A percentile compares a stretch with the other conserved stretches of the same genome.
These are phyloP conservation scores for Lolium rigidum DNA, from an alignment of 176 grass and related monocot genomes.

Conservation along the genomic window DNA sequence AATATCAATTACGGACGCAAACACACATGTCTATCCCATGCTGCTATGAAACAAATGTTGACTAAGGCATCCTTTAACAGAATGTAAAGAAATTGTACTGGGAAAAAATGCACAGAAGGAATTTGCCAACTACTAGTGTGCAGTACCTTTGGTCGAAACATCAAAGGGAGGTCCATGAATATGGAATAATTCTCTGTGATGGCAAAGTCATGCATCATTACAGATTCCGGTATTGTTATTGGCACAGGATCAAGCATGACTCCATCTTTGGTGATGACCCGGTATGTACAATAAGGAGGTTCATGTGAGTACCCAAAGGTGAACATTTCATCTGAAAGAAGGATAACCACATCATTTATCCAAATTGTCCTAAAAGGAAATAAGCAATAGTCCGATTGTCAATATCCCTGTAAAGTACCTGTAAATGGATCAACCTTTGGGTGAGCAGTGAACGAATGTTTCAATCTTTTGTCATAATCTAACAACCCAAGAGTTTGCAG, in stretches of 20 bases:
- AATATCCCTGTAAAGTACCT: constrained; percentile 47
- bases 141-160: constrained; percentile 82
- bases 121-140: neutral
- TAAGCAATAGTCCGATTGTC: neutral
- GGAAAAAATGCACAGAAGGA: neutral
- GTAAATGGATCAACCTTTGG: constrained; percentile 98
- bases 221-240: constrained; percentile 92
- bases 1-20: neutral
- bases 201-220: constrained; percentile 99
- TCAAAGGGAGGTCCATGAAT: constrained; percentile 97
- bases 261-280: constrained; percentile 90
- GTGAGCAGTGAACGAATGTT: constrained; percentile 96
- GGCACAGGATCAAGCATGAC: constrained; percentile 95
- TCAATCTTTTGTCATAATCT: constrained; percentile 93
- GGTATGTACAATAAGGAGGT: constrained; percentile 92
- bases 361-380: neutral
- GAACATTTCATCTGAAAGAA: constrained; percentile 94
- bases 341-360: constrained; percentile 29
- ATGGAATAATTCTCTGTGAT: constrained; percentile 96
- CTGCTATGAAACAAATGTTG: neutral
- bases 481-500: constrained; percentile 93
- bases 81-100: neutral
- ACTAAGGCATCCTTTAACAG: neutral
- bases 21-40: neutral
- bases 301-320: constrained; percentile 94